Percentiles rank a stretch among this genome's conserved stretches.
These are phyloP conservation scores for Canariomyces notabilis DNA, from an alignment of 2,329 filamentous ascomycete genomes.

Conservation along the genomic window DNA sequence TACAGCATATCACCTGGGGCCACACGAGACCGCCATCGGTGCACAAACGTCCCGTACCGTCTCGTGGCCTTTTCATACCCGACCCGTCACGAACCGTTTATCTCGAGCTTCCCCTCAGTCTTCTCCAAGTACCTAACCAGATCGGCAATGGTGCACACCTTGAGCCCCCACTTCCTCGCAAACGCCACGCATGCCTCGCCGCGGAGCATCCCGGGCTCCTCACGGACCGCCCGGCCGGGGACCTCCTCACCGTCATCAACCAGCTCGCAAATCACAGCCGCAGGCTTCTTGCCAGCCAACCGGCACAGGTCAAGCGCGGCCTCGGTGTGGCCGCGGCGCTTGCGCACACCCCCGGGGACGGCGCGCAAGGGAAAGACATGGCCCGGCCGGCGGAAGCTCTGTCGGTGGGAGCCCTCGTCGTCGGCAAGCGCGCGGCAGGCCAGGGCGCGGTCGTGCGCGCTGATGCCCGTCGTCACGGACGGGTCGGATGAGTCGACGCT, in stretches of 20 bases:
- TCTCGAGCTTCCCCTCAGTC: constrained; percentile 57
- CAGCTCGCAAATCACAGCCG: constrained; percentile 84
- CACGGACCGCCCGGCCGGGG: constrained; percentile 59
- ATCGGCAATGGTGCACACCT: constrained; percentile 93
- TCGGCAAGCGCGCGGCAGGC: constrained; percentile 76
- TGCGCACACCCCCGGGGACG: constrained; percentile 71
- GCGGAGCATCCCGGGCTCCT: constrained; percentile 81
- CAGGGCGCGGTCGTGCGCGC: constrained; percentile 77
- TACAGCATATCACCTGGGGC: background rate
- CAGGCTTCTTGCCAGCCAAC: constrained; percentile 70
- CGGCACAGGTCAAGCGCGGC: constrained; percentile 87
- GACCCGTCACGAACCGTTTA: constrained; percentile 35
- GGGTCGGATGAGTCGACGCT: constrained; percentile 74
- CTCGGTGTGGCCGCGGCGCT: constrained; percentile 83
- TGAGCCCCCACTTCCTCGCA: constrained; percentile 81
- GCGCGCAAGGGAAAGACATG: constrained; percentile 86
- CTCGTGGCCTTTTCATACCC: background rate
- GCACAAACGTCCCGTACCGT: background rate
- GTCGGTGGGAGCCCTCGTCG: constrained; percentile 50
- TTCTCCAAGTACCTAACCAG: constrained; percentile 74
- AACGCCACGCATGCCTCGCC: constrained; percentile 84
- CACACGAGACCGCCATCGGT: too few relatives aligned
- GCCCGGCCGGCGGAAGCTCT: constrained; percentile 73
- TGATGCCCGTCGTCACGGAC: constrained; percentile 81
- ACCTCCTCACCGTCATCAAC: constrained; percentile 79